Base-by-base conservation (phyloP, 805 yeast species). In the Myxozyma monticola region DNA sequence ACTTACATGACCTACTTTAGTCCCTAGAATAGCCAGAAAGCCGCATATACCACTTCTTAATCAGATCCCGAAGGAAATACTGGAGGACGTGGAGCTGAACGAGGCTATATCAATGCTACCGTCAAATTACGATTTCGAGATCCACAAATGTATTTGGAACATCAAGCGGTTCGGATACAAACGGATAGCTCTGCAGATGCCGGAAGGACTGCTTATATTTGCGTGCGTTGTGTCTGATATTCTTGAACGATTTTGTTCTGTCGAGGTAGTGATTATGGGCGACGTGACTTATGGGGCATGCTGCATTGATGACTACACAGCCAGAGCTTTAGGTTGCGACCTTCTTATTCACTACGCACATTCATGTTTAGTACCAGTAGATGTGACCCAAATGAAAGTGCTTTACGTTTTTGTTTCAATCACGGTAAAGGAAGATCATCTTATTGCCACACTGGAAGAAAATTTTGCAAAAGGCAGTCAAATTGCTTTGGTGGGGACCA, bases 231-330 rank as follows among this genome's bases (percentile, higher is more conserved):
- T 93, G n/a, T 78, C 96, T 3, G 99, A 93, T 68, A 91, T 93
- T 21, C 66, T 93, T 30, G 96, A 88, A 63, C 96, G 90, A 67
- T 59, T 93, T 61, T 90, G 97, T 66, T 88, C 84, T 46, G 88
- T 85, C 45, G 96, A 90, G 63, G 86, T 90, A 0, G 74, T 93
- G 1, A 93, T 91, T 2, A 93, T 93, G 99, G 99, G 99, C 1
- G 99, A 93, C 67, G 99, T 93, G 0, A 88, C 97, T 0, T 93
- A 93, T 64, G 99, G 99, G 37, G 99, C 99, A 0, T 93, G 99
- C 66, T 93, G 99, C 70, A 89, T 93, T 39, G 99, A 93, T 66
- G 99, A 93, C 65, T 93, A 76, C 65, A 90, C 99, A 0, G 99
- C 99, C 1, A 75, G 90, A 56, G 82, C 98, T 0, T 69, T 93